phyloP scores from a whole-genome alignment of 768 basidiomycete species.

The Ephemerocybe angulata region DNA sequence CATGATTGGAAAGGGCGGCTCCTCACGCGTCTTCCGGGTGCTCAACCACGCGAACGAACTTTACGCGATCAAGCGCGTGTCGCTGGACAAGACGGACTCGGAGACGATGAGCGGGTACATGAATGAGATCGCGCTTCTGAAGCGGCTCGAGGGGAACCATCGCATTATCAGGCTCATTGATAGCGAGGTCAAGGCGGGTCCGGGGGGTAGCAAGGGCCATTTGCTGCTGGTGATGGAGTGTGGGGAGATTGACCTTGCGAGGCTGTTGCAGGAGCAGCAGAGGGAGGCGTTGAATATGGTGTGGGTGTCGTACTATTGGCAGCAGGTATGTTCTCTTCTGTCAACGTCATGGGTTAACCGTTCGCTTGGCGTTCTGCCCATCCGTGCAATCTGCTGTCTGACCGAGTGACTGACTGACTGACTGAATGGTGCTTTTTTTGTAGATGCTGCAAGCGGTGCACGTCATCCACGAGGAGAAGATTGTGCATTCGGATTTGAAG shows the following conservation, averaged over 20 bases:
- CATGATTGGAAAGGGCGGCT: conserved; percentile 89
- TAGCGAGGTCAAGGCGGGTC: conserved; percentile 76
- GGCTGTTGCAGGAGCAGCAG: conserved; percentile 77
- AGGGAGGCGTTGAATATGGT: conserved; percentile 87
- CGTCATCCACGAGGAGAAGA: conserved; percentile 96
- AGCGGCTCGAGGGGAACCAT: conserved; percentile 90
- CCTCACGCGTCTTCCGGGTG: conserved; percentile 93
- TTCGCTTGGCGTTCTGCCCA: too few relatives aligned
- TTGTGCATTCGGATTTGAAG: conserved; percentile 97
- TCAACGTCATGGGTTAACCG: not conserved
- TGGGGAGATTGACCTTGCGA: conserved; percentile 89
- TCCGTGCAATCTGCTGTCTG: too few relatives aligned
- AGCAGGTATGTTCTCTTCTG: conserved; percentile 62
- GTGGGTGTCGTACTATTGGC: conserved; percentile 95
- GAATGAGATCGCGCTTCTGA: conserved; percentile 93
- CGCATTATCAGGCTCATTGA: conserved; percentile 91
- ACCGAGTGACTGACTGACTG: too few relatives aligned
- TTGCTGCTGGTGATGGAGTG: conserved; percentile 94
- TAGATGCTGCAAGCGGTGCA: conserved; percentile 99
- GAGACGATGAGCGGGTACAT: conserved; percentile 91
- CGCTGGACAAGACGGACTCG: conserved; percentile 81
- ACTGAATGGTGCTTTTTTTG: not conserved
- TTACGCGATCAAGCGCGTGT: conserved; percentile 89
- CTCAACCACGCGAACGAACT: conserved; percentile 72
- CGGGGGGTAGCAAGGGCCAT: conserved; percentile 67